Percentiles rank a stretch among this genome's conserved stretches.
Evolutionary conservation across 805 yeast genomes (phyloP).

Genomic region (Wickerhamiella shivajii): DNA sequence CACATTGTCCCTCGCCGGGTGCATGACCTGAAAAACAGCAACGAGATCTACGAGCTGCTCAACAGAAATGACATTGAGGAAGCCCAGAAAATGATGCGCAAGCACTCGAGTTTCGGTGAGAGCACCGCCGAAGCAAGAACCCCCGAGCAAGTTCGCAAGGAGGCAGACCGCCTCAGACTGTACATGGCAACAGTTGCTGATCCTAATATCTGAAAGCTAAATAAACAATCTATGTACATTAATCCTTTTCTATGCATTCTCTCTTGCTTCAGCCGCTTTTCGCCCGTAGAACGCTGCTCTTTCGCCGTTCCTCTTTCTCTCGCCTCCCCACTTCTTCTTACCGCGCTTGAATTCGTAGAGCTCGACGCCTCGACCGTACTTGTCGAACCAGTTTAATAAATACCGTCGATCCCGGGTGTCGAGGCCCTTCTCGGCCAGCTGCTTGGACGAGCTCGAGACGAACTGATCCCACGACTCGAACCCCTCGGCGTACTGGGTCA

Average conservation of each 20-base stretch:
- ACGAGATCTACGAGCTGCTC: constrained; percentile 53
- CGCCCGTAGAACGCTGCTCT: constrained; percentile 33
- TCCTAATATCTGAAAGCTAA: constrained; percentile 6
- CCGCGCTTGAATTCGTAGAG: constrained; percentile 46
- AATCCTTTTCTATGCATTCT: constrained; percentile 1
- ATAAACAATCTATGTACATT: constrained; percentile 1
- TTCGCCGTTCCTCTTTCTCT: constrained; percentile 56
- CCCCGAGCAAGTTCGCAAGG: constrained; percentile 51
- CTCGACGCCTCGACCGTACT: constrained; percentile 41
- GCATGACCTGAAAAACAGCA: constrained; percentile 49
- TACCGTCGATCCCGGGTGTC: constrained; percentile 52
- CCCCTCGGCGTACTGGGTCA: constrained; percentile 48
- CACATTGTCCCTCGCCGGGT: constrained; percentile 74
- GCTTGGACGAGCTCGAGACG: constrained; percentile 38
- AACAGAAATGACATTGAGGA: constrained; percentile 42
- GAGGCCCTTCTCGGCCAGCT: constrained; percentile 63
- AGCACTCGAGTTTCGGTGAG: constrained; percentile 23
- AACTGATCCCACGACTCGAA: constrained; percentile 65
- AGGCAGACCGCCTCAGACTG: constrained; percentile 40
- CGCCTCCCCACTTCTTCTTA: constrained; percentile 78
- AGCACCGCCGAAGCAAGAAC: constrained; percentile 52
- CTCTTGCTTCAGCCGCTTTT: constrained; percentile 20
- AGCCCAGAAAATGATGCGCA: constrained; percentile 21
- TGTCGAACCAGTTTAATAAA: constrained; percentile 58
- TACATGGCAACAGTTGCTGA: constrained; percentile 16